Evolutionary conservation across 129 eudicot species (phyloP).

Genomic region (Escallonia rubra): DNA sequence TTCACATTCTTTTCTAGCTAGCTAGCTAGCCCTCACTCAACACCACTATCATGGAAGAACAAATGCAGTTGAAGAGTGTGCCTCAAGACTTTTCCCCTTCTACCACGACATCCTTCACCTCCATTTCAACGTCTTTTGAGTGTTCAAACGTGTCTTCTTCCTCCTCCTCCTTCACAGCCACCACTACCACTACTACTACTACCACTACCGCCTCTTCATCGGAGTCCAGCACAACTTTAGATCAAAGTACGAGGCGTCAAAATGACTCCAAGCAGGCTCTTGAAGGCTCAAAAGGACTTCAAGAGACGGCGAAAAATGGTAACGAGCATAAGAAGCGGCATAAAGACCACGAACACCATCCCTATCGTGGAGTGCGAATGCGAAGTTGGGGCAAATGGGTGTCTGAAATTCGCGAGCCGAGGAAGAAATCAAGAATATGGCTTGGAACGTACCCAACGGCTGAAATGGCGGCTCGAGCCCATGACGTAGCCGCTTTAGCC

Average conservation of each 20-base stretch:
- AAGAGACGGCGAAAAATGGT: conserved; percentile 16
- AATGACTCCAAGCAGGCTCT: not conserved
- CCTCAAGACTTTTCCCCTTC: conserved; percentile 12
- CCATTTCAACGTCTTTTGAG: conserved; percentile 3
- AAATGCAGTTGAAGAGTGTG: conserved; percentile 25
- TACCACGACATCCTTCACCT: conserved; percentile 22
- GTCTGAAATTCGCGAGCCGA: conserved; percentile 74
- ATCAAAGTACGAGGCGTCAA: too few species aligned
- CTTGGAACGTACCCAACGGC: conserved; percentile 77
- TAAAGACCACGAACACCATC: conserved; percentile 23
- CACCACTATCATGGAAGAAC: conserved; percentile 23
- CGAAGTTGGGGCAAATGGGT: conserved; percentile 92
- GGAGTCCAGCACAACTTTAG: not conserved
- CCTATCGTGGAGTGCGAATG: conserved; percentile 59
- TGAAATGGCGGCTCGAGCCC: conserved; percentile 90
- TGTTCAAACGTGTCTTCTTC: conserved; percentile 14
- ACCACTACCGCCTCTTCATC: conserved; percentile 19
- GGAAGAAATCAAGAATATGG: conserved; percentile 83
- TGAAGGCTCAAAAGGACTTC: conserved; percentile 15
- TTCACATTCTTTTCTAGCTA: conserved; percentile 31
- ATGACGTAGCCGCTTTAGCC: conserved; percentile 78
- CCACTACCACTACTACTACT: conserved; percentile 20
- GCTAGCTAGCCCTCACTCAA: conserved; percentile 8
- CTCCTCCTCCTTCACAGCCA: conserved; percentile 10
- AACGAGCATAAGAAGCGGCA: conserved; percentile 19